phyloP scores from a whole-genome alignment of 1,284 basidiomycete genomes.

The Boletus semigastroideus region DNA sequence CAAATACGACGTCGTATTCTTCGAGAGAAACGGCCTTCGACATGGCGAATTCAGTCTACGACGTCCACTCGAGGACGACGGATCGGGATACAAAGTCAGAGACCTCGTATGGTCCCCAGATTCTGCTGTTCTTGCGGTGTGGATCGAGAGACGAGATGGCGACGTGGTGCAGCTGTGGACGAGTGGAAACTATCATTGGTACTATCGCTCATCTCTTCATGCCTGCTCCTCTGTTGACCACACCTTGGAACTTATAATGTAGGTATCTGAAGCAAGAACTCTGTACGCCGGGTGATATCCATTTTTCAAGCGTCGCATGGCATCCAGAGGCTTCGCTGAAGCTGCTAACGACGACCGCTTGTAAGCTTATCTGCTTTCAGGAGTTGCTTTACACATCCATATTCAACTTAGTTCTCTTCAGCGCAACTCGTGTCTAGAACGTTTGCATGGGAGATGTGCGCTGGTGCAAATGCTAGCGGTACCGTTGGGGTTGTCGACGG shows the following conservation, averaged over 20 bases:
- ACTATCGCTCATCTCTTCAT: conserved; percentile 7
- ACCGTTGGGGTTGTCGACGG: conserved; percentile 93
- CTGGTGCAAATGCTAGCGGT: conserved; percentile 79
- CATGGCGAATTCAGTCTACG: conserved; percentile 87
- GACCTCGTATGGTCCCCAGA: conserved; percentile 89
- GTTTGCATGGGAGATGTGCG: conserved; percentile 79
- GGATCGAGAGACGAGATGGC: conserved; percentile 69
- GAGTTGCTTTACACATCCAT: neutral
- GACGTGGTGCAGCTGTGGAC: conserved; percentile 96
- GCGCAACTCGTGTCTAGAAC: conserved; percentile 60
- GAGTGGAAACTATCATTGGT: conserved; percentile 96
- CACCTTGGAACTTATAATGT: conserved; percentile 11
- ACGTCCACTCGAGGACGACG: conserved; percentile 37
- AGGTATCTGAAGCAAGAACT: conserved; percentile 94
- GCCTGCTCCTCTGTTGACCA: neutral
- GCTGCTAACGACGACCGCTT: conserved; percentile 66
- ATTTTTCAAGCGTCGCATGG: conserved; percentile 77
- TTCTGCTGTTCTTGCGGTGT: conserved; percentile 83
- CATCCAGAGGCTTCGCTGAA: conserved; percentile 80
- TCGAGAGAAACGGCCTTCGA: conserved; percentile 91
- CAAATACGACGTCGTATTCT: conserved; percentile 89
- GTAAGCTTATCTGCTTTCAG: conserved; percentile 43
- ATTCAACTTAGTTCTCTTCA: conserved; percentile 25
- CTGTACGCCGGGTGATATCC: conserved; percentile 45
- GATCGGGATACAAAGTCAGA: conserved; percentile 68